Evolutionary conservation across 106 monocot genomes (phyloP).

Genomic region (Apostasia shenzhenica): DNA sequence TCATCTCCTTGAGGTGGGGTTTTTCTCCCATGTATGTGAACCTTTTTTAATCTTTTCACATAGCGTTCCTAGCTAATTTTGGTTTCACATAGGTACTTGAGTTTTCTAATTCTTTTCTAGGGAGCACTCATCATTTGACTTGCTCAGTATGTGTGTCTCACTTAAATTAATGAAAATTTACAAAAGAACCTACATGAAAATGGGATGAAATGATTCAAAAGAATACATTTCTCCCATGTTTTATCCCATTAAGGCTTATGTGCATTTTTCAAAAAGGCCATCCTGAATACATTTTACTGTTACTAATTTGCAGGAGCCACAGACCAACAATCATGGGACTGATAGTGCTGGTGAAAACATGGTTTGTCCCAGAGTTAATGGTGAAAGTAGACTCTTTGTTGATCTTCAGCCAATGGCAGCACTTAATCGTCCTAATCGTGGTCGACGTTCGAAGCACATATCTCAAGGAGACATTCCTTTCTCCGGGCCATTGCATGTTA

Average conservation of each 20-base stretch:
- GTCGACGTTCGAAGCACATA: constrained; percentile 12
- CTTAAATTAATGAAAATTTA: no score
- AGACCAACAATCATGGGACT: constrained; percentile 14
- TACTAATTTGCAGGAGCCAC: constrained; percentile 26
- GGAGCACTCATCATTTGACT: no score
- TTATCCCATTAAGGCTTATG: no score
- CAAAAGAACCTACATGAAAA: no score
- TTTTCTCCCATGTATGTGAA: neutral
- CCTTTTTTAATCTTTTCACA: neutral
- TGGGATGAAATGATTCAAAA: no score
- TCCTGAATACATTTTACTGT: neutral
- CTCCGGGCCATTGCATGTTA: constrained; percentile 62
- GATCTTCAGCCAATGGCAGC: constrained; percentile 58
- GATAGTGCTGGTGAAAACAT: constrained; percentile 22
- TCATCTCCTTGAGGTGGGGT: neutral
- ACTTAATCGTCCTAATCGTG: constrained; percentile 27
- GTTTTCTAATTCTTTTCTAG: no score
- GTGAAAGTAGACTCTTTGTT: constrained; percentile 31
- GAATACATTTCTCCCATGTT: no score
- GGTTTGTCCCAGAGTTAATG: constrained; percentile 24
- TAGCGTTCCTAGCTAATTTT: no score
- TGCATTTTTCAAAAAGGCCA: neutral
- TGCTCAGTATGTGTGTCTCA: no score
- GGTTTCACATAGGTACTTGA: no score
- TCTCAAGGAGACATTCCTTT: constrained; percentile 44